Percentiles rank a stretch among this genome's conserved stretches.
Conservation (phyloP, 495 filamentous ascomycete genomes). For the Penicillium desertorum region DNA sequence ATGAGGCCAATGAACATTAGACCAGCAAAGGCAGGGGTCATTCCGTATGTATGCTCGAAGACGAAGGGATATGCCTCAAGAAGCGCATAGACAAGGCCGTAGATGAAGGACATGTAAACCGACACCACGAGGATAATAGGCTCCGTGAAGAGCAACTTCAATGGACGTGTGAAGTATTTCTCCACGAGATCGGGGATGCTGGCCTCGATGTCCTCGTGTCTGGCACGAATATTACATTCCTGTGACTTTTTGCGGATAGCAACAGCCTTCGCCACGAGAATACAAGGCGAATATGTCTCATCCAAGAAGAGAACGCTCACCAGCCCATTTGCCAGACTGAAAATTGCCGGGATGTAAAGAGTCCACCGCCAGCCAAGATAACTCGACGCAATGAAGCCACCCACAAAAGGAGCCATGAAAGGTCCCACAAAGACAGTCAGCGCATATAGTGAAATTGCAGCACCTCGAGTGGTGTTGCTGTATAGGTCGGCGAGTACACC, state of each 20-base stretch:
- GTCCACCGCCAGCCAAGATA: constrained; percentile 52
- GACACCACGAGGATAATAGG: constrained; percentile 48
- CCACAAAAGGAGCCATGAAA: constrained; percentile 47
- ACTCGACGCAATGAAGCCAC: constrained; percentile 43
- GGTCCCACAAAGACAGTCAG: constrained; percentile 52
- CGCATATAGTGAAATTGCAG: constrained; percentile 52
- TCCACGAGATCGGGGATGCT: constrained; percentile 35
- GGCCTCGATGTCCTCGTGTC: constrained; percentile 48
- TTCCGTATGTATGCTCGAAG: constrained; percentile 39
- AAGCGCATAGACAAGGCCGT: constrained; percentile 46
- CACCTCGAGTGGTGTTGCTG: constrained; percentile 46
- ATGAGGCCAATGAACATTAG: constrained; percentile 43
- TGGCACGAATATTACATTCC: constrained; percentile 51
- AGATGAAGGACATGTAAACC: constrained; percentile 49
- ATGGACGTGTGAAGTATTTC: constrained; percentile 46
- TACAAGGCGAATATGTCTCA: constrained; percentile 43
- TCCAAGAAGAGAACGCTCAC: constrained; percentile 32
- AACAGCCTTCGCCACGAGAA: constrained; percentile 43
- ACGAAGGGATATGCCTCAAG: constrained; percentile 46
- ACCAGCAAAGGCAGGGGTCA: constrained; percentile 37
- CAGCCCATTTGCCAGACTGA: constrained; percentile 30
- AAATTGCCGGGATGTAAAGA: constrained; percentile 43
- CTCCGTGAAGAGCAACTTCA: constrained; percentile 46
- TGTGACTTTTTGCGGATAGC: constrained; percentile 38
- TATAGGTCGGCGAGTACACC: constrained; percentile 55